Conservation (phyloP, 2,329 filamentous ascomycete species). For the Macrophomina phaseolina region DNA sequence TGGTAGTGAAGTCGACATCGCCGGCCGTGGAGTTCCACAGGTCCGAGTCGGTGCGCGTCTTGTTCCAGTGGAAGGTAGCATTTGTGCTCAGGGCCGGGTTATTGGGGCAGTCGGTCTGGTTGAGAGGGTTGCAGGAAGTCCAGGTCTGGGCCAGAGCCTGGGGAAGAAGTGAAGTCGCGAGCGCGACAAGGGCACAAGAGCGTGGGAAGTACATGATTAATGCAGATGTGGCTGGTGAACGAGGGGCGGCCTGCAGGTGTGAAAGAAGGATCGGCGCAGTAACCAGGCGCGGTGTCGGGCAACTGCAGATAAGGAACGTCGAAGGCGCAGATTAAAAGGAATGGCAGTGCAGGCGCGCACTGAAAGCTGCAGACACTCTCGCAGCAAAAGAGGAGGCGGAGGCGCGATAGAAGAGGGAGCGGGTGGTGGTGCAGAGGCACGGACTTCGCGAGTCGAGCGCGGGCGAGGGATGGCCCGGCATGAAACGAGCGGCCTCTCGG, state of each 20-base stretch:
- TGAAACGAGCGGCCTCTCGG: slow-evolving; percentile 24
- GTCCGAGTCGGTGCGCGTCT: slow-evolving; percentile 46
- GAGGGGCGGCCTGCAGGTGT: neutral
- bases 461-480: slow-evolving; percentile 16
- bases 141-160: slow-evolving; percentile 72
- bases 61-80: slow-evolving; percentile 60
- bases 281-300: slow-evolving; percentile 12
- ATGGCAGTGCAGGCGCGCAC: slow-evolving; percentile 24
- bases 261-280: slow-evolving; percentile 20
- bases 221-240: slow-evolving; percentile 22
- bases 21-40: slow-evolving; percentile 74
- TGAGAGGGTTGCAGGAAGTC: slow-evolving; percentile 78
- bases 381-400: slow-evolving; percentile 13
- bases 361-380: slow-evolving; percentile 18
- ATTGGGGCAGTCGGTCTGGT: slow-evolving; percentile 68
- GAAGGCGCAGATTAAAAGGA: slow-evolving; percentile 18
- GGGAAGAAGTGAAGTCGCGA: slow-evolving; percentile 46
- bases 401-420: slow-evolving; percentile 24
- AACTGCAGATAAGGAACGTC: slow-evolving; percentile 14
- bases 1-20: slow-evolving; percentile 63
- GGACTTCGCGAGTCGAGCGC: slow-evolving; percentile 15
- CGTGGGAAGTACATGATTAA: slow-evolving; percentile 25
- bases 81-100: slow-evolving; percentile 73
- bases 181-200: slow-evolving; percentile 42
- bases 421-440: slow-evolving; percentile 20